Evolutionary conservation across 441 rosid genomes (phyloP), one percentile per base, ranked within the genome.

Genomic region (Erysimum cheiri): DNA sequence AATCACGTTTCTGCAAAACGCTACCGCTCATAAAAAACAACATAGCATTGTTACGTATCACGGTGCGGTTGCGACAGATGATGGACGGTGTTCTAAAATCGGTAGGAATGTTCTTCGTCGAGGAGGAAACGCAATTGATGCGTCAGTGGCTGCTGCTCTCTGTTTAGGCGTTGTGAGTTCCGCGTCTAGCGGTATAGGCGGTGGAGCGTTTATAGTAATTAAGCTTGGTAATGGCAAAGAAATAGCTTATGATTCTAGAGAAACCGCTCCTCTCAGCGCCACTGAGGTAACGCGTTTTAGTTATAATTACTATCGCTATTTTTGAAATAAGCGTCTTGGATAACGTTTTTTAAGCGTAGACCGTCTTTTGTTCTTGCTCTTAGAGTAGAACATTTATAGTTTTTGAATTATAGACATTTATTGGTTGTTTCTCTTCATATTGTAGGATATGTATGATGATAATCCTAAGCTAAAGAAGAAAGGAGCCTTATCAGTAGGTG

Each of bases 61-160:
- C 1, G 90, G 90, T 0, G 88, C 80, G 13, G 90, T 88, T 28
- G 90, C 93, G 0, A 71, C 88, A 0, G 86, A 85, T 43, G 85
- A 85, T 64, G 82, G 88, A 29, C 63, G 86, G 14, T 85, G 90
- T 77, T 88, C 90, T 11, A 43, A 14, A 5, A 80, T 84, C 0
- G 93, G 87, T 29, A 76, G 49, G 67, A 62, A 67, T 19, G 62
- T 77, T 62, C 86, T 86, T 26, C 73, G 81, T 1, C 47, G 53
- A 4, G 85, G 93, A 65, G 93, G 90, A 12, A 78, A 84, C 67
- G 93, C 90, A 2, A 73, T 88, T 7, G 93, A 88, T 71, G 87
- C 87, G 11, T 60, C 88, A 0, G 88, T 82, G 8, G 88, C 87
- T 9, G 77, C 85, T 10, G 73, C 87, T 7, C 71, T 88, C 1